phyloP scores from a whole-genome alignment of 2,329 filamentous ascomycete genomes.

The Sporothrix protearum region DNA sequence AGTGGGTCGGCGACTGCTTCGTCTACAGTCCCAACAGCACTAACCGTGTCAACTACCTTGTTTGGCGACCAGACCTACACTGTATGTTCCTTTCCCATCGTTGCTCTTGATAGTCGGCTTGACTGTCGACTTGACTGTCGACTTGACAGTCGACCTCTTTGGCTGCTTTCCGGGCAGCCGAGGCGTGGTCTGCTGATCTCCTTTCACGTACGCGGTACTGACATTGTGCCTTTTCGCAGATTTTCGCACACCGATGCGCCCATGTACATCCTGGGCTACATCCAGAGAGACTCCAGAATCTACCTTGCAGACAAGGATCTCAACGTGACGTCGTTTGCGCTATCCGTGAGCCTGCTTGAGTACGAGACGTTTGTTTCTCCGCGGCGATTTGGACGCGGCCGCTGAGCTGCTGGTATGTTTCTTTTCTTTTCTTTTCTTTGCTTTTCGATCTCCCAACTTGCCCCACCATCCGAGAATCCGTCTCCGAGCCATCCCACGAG shows the following conservation, averaged over 20 bases:
- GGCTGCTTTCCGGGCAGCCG: background rate
- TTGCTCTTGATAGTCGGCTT: no score
- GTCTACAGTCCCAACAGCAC: slow-evolving; percentile 98
- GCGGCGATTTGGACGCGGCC: slow-evolving; percentile 88
- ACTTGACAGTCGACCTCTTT: background rate
- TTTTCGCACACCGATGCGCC: slow-evolving; percentile 87
- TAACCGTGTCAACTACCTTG: slow-evolving; percentile 94
- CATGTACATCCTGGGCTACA: slow-evolving; percentile 93
- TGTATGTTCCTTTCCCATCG: slow-evolving; percentile 43
- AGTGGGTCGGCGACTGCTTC: slow-evolving; percentile 99
- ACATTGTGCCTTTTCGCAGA: slow-evolving; percentile 18
- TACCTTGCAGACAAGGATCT: slow-evolving; percentile 97
- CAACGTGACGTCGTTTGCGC: slow-evolving; percentile 79
- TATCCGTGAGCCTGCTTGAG: slow-evolving; percentile 89
- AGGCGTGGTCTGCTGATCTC: background rate
- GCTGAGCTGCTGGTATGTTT: slow-evolving; percentile 64
- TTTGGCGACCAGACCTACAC: slow-evolving; percentile 98
- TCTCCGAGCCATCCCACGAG: background rate
- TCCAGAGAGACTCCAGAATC: slow-evolving; percentile 89
- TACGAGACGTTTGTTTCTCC: slow-evolving; percentile 96
- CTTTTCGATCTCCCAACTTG: no score
- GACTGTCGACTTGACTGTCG: no score
- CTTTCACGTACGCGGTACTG: background rate
- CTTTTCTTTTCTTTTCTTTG: background rate
- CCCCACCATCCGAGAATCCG: background rate